phyloP scores from a whole-genome alignment of 2,329 filamentous ascomycete genomes.

The Calonectria ilicicola region DNA sequence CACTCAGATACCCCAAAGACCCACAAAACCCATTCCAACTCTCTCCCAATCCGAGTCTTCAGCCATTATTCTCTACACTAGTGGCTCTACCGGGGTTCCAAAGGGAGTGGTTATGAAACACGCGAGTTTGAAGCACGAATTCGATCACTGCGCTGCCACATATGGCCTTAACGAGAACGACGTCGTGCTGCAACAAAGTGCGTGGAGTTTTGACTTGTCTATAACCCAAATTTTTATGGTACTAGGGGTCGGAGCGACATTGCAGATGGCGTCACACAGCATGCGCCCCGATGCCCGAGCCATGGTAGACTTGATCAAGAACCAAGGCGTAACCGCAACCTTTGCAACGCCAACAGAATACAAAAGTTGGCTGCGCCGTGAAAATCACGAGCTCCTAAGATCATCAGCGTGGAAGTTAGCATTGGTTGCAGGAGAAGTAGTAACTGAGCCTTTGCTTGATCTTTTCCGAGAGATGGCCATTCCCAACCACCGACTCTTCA shows the following conservation, averaged over 20 bases:
- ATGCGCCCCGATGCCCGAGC: constrained; percentile 14
- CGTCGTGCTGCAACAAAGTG: constrained; percentile 27
- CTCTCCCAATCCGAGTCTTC: not conserved
- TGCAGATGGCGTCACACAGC: constrained; percentile 6
- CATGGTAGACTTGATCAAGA: constrained; percentile 19
- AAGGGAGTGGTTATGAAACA: constrained; percentile 12
- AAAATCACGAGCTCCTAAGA: not conserved
- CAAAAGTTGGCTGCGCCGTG: constrained; percentile 17
- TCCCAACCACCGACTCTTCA: not conserved
- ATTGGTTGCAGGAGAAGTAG: not conserved
- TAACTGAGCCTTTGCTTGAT: not conserved
- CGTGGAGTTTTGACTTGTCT: constrained; percentile 28
- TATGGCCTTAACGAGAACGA: constrained; percentile 12
- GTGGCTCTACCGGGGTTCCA: constrained; percentile 23
- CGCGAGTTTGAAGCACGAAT: not conserved
- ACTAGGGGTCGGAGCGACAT: constrained; percentile 15
- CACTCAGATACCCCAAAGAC: not conserved
- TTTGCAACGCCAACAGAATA: constrained; percentile 23
- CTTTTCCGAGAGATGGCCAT: not conserved
- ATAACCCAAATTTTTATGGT: constrained; percentile 21
- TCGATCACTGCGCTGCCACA: constrained; percentile 1
- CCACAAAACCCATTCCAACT: not conserved
- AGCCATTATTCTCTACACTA: constrained; percentile 25
- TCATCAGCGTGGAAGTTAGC: not conserved
- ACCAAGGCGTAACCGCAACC: constrained; percentile 10